These are phyloP conservation scores for Naegleria lovaniensis DNA, from an alignment of 208 protist genomes.

Conservation along the genomic window DNA sequence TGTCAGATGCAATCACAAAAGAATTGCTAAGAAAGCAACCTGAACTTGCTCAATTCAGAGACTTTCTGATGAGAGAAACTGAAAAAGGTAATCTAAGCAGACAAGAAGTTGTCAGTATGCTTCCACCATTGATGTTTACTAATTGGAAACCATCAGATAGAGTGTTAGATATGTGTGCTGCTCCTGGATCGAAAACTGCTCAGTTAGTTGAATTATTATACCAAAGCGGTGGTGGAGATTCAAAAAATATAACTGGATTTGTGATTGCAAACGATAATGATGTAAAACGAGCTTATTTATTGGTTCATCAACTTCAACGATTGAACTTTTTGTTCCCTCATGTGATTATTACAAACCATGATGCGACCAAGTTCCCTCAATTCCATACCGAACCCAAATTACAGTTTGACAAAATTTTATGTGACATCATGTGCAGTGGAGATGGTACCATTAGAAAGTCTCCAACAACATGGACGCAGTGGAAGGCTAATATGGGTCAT, in stretches of 20 bases:
- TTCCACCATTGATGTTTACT: constrained; percentile 17
- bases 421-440: constrained; percentile 89
- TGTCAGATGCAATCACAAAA: background rate
- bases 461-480: constrained; percentile 78
- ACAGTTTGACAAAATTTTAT: constrained; percentile 78
- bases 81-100: constrained; percentile 11
- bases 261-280: constrained; percentile 46
- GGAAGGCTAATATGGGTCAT: constrained; percentile 66
- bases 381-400: background rate
- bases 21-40: background rate
- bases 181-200: constrained; percentile 50
- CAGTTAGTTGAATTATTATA: constrained; percentile 29
- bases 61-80: background rate
- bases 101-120: constrained; percentile 24
- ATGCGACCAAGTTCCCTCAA: constrained; percentile 43
- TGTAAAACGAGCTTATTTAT: constrained; percentile 37
- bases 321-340: constrained; percentile 71
- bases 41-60: background rate
- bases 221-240: background rate
- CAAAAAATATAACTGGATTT: constrained; percentile 26
- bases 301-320: constrained; percentile 52
- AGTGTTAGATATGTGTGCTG: constrained; percentile 41
- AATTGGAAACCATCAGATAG: background rate
- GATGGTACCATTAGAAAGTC: constrained; percentile 91
- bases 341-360: constrained; percentile 76